These are phyloP conservation scores for Trichosporon sp. DNA, from an alignment of 1,284 basidiomycete genomes.

Conservation along the genomic window DNA sequence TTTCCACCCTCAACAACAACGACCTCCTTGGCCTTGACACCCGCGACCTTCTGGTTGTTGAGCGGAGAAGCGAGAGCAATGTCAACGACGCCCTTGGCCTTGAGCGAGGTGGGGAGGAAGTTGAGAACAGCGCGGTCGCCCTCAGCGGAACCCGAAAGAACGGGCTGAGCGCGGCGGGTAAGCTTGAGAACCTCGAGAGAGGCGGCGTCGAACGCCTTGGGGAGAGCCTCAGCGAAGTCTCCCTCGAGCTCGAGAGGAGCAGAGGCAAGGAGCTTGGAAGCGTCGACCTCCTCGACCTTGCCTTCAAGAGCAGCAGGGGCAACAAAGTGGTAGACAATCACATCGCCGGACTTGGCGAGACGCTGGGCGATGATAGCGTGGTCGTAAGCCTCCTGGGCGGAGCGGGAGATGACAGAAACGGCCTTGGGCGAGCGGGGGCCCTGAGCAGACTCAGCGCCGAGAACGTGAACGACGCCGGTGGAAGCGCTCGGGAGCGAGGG, in stretches of 20 bases:
- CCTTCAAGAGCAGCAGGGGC: slow-evolving; percentile 56
- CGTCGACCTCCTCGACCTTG: slow-evolving; percentile 62
- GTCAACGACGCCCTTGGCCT: slow-evolving; percentile 61
- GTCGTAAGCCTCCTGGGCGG: slow-evolving; percentile 69
- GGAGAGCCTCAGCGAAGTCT: slow-evolving; percentile 50
- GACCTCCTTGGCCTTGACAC: slow-evolving; percentile 68
- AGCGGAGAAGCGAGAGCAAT: slow-evolving; percentile 71
- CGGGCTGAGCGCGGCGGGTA: slow-evolving; percentile 65
- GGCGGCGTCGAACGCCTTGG: slow-evolving; percentile 66
- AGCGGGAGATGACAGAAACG: slow-evolving; percentile 67
- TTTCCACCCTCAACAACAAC: slow-evolving; percentile 82
- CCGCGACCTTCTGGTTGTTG: slow-evolving; percentile 66
- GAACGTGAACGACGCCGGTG: slow-evolving; percentile 43
- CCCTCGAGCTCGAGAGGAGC: slow-evolving; percentile 31
- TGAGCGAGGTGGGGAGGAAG: slow-evolving; percentile 64
- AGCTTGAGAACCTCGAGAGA: slow-evolving; percentile 66
- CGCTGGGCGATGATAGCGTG: slow-evolving; percentile 71
- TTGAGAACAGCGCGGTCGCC: slow-evolving; percentile 71
- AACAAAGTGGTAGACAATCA: slow-evolving; percentile 79
- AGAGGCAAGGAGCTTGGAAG: slow-evolving; percentile 56
- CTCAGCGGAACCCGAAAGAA: slow-evolving; percentile 58
- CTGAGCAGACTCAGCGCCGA: slow-evolving; percentile 43
- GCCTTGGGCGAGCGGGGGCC: slow-evolving; percentile 39
- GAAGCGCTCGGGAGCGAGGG: slow-evolving; percentile 44
- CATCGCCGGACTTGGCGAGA: slow-evolving; percentile 65